These are phyloP conservation scores for Termitomyces sp. DNA, from an alignment of 768 basidiomycete genomes.

Conservation along the genomic window DNA sequence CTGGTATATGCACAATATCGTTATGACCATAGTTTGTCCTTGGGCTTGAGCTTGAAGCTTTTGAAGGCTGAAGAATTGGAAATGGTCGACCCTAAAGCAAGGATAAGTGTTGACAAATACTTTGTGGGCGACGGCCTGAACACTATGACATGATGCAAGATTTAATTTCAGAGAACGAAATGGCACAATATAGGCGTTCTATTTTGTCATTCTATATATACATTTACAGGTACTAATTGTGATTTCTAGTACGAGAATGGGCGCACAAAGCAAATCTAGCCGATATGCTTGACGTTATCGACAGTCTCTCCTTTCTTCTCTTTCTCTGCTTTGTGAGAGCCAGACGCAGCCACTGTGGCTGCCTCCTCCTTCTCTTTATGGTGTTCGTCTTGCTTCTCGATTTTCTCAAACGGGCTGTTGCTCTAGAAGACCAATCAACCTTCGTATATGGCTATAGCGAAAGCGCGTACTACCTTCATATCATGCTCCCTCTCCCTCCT, in stretches of 20 bases:
- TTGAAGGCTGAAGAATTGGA: neutral
- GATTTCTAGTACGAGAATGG: neutral
- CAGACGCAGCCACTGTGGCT: slow-evolving; percentile 22
- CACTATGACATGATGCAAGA: too few species aligned
- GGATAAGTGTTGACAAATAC: neutral
- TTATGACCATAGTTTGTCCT: neutral
- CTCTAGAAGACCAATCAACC: neutral
- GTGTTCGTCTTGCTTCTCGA: slow-evolving; percentile 9
- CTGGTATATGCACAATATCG: neutral
- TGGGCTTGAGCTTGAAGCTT: too few species aligned
- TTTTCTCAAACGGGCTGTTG: slow-evolving; percentile 13
- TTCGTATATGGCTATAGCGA: too few species aligned
- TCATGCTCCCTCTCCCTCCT: slow-evolving; percentile 22
- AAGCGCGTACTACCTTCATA: slow-evolving; percentile 12
- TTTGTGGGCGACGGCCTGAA: too few species aligned
- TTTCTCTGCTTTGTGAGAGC: slow-evolving; percentile 16
- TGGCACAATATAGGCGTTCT: neutral
- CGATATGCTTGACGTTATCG: neutral
- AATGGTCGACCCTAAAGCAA: neutral
- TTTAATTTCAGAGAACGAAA: too few species aligned
- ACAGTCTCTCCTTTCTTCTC: slow-evolving; percentile 16
- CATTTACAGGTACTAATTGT: neutral
- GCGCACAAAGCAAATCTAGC: neutral
- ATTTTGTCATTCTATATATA: neutral
- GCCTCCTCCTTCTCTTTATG: slow-evolving; percentile 19